Evolutionary conservation across 2,329 filamentous ascomycete species (phyloP), one percentile per base, ranked within the genome.

Genomic region (Byssoonygena ceratinophila): DNA sequence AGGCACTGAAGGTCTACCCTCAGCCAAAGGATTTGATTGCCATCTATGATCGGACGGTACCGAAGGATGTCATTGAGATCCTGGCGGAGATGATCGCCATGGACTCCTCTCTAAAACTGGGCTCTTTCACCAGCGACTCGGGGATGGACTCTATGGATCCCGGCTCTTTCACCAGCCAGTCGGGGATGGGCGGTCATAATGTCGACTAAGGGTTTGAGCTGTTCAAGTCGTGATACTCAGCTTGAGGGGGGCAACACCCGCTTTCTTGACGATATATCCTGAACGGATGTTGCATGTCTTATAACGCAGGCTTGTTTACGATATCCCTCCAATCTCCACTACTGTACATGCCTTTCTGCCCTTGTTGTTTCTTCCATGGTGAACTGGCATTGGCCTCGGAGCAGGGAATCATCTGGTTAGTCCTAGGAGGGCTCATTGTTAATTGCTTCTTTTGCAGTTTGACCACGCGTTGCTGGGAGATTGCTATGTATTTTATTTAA

Each of bases 1-100:
- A 90, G 78, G 92, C 90, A 41, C 80, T 98, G 60, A 98, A 98
- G 80, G 92, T 97, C 62, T 98, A 98, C 74, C 92, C 92, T 49
- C 85, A 87, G 64, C 92, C 91, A 11, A 80, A 84, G 63, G 92
- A 97, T 66, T 77, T 98, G 63, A 96, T 98, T 69, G 81, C 80
- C 64, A 95, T 98, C 71, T 98, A 98, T 73, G 92, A 98, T 72
- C 95, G 94, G 81, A 97, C 92, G 29, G 90, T 97, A 43, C 85
- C 91, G 62, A 96, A 96, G 85, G 90, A 90, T 57, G 87, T 97
- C 63, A 83, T 98, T 62, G 91, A 98, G 70, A 84, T 97, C 63
- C 82, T 98, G 58, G 92, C 92, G 60, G 88, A 96, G 74, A 96
- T 98, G 88, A 95, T 98, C 65, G 91, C 90, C 59, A 82, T 90